Evolutionary conservation across 345 rosid genomes (phyloP), one percentile per base, ranked within the genome.

Genomic region (Gossypium australe): DNA sequence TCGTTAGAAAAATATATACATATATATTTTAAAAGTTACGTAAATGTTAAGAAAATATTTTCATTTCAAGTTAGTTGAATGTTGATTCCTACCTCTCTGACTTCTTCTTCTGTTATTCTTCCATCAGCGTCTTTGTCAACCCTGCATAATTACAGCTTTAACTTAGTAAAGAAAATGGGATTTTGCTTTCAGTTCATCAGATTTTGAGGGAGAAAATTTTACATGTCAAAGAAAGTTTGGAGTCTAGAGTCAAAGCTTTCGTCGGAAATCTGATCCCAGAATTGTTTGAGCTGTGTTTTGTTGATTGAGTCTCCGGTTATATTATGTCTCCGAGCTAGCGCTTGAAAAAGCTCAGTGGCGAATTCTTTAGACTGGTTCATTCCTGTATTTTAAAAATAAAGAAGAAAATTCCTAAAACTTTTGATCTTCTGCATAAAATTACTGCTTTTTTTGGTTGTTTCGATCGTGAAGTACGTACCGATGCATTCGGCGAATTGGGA

Each of bases 211-310:
- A 45, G 34, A 66, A 44, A 44, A 3, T 9, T 11, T 24, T 25
- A 94, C 98, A 94, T 94, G 93, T 89, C 97, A 78, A 94, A 94
- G 84, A 92, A 94, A 67, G 82, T 87, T 76, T 92, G 97, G 57
- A 94, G 98, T 84, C 93, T 85, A 52, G 98, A 85, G 69, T 92
- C 98, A 61, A 94, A 94, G 82, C 98, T 94, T 70, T 92, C 97
- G 61, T 92, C 93, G 25, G 92, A 78, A 18, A 94, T 82, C 22
- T 92, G 93, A 13, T 92, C 96, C 98, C 97, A 92, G 58, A 94
- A 92, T 41, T 77, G 62, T 56, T 80, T 84, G 25, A 94, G 94
- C 83, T 90, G 93, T 1, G 55, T 79, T 70, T 88, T 92, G 80
- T 85, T 87, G 75, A 94, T 87, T 41, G 84, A 82, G 71, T 94